Percentiles rank a stretch among this genome's conserved stretches.
phyloP scores from a whole-genome alignment of 108 stramenopile genomes.

The Seminavis robusta region DNA sequence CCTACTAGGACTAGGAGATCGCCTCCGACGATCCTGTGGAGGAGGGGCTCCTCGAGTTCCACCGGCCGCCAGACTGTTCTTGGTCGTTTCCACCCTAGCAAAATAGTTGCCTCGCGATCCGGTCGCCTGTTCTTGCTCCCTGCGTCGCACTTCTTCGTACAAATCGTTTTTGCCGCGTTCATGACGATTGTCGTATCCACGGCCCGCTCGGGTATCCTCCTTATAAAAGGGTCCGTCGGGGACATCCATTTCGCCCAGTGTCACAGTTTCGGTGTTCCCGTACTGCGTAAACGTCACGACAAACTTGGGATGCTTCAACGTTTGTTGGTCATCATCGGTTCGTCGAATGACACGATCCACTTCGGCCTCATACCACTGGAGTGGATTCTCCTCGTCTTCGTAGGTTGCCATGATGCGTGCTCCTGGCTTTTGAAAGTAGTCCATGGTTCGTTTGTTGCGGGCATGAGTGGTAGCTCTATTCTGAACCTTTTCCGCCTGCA shows the following conservation, averaged over 20 bases:
- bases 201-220: not conserved
- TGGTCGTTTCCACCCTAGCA: conserved; percentile 16
- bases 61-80: conserved; percentile 35
- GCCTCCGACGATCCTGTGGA: not conserved
- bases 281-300: conserved; percentile 95
- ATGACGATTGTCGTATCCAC: conserved; percentile 34
- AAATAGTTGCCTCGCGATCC: too few species aligned
- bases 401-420: conserved; percentile 84
- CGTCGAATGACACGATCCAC: conserved; percentile 80
- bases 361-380: conserved; percentile 95
- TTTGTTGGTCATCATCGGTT: conserved; percentile 48
- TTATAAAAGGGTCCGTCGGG: conserved; percentile 19
- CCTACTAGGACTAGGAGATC: not conserved
- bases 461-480: conserved; percentile 78
- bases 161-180: conserved; percentile 35
- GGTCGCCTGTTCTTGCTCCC: conserved; percentile 62
- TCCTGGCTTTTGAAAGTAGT: conserved; percentile 70
- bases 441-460: conserved; percentile 45
- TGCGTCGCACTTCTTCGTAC: conserved; percentile 69
- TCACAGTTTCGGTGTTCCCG: conserved; percentile 88
- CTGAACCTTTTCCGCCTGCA: conserved; percentile 86
- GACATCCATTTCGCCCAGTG: conserved; percentile 88
- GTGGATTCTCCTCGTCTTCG: conserved; percentile 94
- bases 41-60: too few species aligned
- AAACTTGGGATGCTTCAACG: conserved; percentile 68